phyloP scores from a whole-genome alignment of 83 land plant genomes.

The Diphasiastrum complanatum region DNA sequence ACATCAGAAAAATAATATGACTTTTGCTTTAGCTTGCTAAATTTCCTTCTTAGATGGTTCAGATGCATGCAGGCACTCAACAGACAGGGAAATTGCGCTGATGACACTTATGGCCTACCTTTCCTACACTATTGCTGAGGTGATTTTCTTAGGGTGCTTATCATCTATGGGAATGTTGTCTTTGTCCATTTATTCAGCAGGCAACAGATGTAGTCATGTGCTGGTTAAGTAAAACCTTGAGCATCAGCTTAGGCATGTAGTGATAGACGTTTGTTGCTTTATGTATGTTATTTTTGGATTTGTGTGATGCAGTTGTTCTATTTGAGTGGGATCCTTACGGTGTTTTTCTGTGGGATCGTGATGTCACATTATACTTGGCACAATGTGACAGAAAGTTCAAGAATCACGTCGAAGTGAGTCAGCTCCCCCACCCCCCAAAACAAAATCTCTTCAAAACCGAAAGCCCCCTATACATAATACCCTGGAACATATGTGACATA shows the following conservation, averaged over 20 bases:
- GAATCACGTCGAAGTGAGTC: conserved; percentile 75
- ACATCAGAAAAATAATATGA: not conserved
- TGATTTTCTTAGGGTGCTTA: conserved; percentile 24
- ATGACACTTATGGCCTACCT: conserved; percentile 88
- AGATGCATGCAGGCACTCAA: conserved; percentile 89
- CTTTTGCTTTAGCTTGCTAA: not conserved
- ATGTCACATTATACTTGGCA: conserved; percentile 99
- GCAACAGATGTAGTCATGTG: no score
- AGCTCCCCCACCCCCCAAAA: not conserved
- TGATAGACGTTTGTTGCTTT: conserved; percentile 9
- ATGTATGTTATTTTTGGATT: not conserved
- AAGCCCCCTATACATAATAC: no score
- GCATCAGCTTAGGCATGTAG: no score
- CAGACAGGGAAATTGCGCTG: conserved; percentile 84
- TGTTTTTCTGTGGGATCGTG: conserved; percentile 95
- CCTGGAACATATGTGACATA: no score
- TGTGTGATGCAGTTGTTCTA: conserved; percentile 60
- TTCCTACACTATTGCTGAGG: conserved; percentile 82
- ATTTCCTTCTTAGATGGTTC: conserved; percentile 14
- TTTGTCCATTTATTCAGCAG: no score
- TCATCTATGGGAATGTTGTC: no score
- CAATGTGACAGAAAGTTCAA: conserved; percentile 84
- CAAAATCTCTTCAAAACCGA: no score
- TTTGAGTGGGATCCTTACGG: conserved; percentile 89
- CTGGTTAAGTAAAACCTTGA: no score